These are phyloP conservation scores for Lactarius psammicola DNA, from an alignment of 768 basidiomycete species.

Conservation along the genomic window DNA sequence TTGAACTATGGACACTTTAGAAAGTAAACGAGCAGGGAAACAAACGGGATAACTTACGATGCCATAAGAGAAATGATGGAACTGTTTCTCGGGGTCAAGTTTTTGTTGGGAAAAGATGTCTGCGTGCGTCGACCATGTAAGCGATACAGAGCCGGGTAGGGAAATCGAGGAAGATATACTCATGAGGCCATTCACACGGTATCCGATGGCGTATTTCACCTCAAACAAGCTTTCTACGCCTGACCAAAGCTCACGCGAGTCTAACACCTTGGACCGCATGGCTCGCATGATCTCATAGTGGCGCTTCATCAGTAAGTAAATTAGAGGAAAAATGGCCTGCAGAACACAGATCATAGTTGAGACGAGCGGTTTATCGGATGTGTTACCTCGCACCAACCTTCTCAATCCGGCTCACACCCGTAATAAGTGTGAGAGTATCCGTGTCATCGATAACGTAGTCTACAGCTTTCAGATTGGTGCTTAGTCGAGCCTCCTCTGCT, in stretches of 20 bases:
- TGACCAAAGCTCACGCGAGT: neutral
- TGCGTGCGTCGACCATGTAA: neutral
- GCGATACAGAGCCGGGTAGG: neutral
- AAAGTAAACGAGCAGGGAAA: neutral
- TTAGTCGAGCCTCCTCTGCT: constrained; percentile 32
- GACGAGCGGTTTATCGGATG: neutral
- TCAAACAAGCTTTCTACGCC: neutral
- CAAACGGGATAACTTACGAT: constrained; percentile 19
- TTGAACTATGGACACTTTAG: constrained; percentile 17
- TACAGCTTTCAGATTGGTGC: constrained; percentile 30
- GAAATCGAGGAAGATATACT: neutral
- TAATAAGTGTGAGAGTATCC: constrained; percentile 34
- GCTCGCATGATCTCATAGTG: constrained; percentile 29
- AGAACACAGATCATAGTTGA: neutral
- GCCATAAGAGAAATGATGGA: constrained; percentile 30
- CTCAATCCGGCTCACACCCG: constrained; percentile 34
- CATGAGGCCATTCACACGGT: constrained; percentile 15
- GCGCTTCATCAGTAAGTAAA: constrained; percentile 25
- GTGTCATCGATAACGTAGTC: constrained; percentile 35
- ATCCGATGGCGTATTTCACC: neutral
- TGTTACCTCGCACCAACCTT: constrained; percentile 26
- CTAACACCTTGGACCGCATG: constrained; percentile 9
- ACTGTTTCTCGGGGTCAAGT: constrained; percentile 28
- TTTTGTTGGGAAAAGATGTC: constrained; percentile 30
- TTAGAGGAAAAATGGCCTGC: constrained; percentile 24